phyloP scores from a whole-genome alignment of 2,329 filamentous ascomycete genomes.

The Xylariales sp. region DNA sequence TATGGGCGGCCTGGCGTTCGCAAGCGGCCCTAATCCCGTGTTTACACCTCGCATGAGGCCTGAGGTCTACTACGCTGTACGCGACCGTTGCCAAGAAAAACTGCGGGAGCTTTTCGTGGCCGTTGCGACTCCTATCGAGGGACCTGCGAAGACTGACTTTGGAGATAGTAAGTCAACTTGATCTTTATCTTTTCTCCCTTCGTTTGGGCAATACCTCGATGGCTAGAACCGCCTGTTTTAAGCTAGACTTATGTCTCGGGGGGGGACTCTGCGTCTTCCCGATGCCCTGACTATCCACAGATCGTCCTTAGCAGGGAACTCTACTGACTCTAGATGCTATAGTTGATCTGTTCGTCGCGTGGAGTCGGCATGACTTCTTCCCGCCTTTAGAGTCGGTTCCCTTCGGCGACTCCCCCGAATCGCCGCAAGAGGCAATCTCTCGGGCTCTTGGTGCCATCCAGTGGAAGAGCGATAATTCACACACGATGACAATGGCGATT shows the following conservation, averaged over 20 bases:
- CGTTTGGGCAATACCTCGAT: neutral
- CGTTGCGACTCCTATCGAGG: slow-evolving; percentile 73
- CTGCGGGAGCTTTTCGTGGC: slow-evolving; percentile 64
- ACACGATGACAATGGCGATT: slow-evolving; percentile 62
- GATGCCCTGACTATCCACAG: neutral
- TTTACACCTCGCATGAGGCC: slow-evolving; percentile 74
- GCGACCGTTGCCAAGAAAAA: slow-evolving; percentile 56
- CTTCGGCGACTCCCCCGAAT: slow-evolving; percentile 24
- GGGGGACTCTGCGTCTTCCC: no score
- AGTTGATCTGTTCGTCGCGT: slow-evolving; percentile 73
- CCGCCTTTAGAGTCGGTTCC: slow-evolving; percentile 36
- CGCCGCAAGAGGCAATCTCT: slow-evolving; percentile 50
- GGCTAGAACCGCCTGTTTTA: neutral
- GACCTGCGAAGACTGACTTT: slow-evolving; percentile 73
- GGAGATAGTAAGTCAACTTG: slow-evolving; percentile 64
- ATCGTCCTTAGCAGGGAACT: neutral
- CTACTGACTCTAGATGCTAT: slow-evolving; percentile 6
- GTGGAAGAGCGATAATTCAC: slow-evolving; percentile 46
- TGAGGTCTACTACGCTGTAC: slow-evolving; percentile 65
- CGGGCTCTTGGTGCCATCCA: slow-evolving; percentile 59
- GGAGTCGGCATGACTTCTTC: slow-evolving; percentile 43
- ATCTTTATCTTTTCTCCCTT: neutral
- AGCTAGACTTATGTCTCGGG: neutral
- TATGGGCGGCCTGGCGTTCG: slow-evolving; percentile 77
- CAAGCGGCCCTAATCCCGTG: slow-evolving; percentile 59